Percentiles rank a stretch among this genome's conserved stretches.
Evolutionary conservation across 208 protist genomes (phyloP).

Genomic region (Crithidia expoeki): DNA sequence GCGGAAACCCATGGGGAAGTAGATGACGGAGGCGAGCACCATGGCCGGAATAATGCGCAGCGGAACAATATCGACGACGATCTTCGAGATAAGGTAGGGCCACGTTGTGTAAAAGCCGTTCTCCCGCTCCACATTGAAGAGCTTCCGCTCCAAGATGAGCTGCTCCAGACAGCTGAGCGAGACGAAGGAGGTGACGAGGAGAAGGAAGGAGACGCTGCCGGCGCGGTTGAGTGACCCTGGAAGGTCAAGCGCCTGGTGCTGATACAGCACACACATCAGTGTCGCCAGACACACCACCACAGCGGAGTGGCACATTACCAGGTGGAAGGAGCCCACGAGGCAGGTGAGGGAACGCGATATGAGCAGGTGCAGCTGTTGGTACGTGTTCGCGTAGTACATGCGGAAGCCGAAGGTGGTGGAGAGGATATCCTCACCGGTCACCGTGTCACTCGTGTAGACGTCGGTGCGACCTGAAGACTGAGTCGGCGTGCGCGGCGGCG

Average conservation of each 20-base stretch:
- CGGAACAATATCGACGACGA: constrained; percentile 90
- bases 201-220: constrained; percentile 82
- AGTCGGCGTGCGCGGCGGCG: constrained; percentile 15
- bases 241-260: constrained; percentile 77
- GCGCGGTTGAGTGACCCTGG: constrained; percentile 88
- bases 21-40: constrained; percentile 87
- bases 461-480: neutral
- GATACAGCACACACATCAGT: constrained; percentile 88
- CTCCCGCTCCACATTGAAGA: constrained; percentile 88
- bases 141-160: constrained; percentile 86
- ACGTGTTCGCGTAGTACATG: constrained; percentile 87
- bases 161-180: constrained; percentile 89
- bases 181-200: constrained; percentile 87
- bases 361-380: constrained; percentile 81
- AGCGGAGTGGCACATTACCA: constrained; percentile 81
- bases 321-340: constrained; percentile 78
- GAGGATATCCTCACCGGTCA: constrained; percentile 49
- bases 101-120: constrained; percentile 89
- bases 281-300: constrained; percentile 74
- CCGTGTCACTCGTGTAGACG: constrained; percentile 1
- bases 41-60: constrained; percentile 84
- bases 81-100: constrained; percentile 90
- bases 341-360: constrained; percentile 66
- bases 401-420: constrained; percentile 46
- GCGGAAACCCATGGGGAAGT: constrained; percentile 92